Evolutionary conservation across 164 flowering plant genomes (phyloP), one percentile per base, ranked within the genome.

Genomic region (Umbellularia californica): DNA sequence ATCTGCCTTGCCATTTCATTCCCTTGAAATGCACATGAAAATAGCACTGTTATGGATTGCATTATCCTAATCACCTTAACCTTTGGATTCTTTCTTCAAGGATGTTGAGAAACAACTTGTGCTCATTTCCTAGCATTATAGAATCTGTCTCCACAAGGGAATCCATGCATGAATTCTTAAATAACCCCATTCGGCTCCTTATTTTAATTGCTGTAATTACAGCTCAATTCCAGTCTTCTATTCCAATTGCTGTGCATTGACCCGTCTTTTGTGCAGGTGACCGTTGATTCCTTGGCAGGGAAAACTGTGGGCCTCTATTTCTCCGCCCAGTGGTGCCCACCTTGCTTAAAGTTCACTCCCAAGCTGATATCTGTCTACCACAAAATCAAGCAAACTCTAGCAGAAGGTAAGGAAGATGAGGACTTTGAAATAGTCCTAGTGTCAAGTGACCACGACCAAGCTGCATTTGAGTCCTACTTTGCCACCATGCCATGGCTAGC

Each of bases 401-500:
- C 50, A 17, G 10, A 50, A 27, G 70, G 52, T 3, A 66, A 65
- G 10, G 17, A 15, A 55, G 60, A 52, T 17, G 83, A 82, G 47
- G 88, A 79, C 65, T 91, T 91, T 13, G 94, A 93, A 75, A 81
- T 93, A 22, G 87, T 93, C 2, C 84, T 85, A 47, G 80, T 91
- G 2, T 91, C 96, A 1, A 81, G 76, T 33, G 97, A 93, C 52
- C 82, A 80, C 1, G 86, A 87, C 71, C 79, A 87, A 79, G 23
- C 74, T 0, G 76, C 82, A 4, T 91, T 86, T 69, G 64, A 73
- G 1, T 73, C 87, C 25, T 86, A 84, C 79, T 90, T 81, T 67
- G 70, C 69, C n/a, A 65, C 82, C 41, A 91, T 93, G 97, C 93
- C 94, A 35, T 93, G 97, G 97, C 82, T 89, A 20, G 91, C 94